A percentile compares a stretch with the other conserved stretches of the same genome.
phyloP scores from a whole-genome alignment of 108 stramenopile genomes.

The Chaetoceros muelleri region DNA sequence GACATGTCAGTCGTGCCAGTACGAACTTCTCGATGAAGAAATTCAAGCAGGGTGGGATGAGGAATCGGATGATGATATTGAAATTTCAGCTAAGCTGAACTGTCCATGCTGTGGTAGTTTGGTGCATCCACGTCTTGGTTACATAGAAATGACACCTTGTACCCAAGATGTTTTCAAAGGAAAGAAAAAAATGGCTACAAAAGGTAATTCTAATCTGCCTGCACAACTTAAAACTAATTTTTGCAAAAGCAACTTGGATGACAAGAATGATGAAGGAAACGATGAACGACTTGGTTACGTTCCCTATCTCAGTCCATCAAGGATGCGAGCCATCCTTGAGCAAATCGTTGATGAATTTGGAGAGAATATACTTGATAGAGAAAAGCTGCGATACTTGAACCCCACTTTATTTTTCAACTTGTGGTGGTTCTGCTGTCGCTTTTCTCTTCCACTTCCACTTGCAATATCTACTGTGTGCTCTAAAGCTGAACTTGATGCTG shows the following conservation, averaged over 20 bases:
- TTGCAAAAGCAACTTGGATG: neutral
- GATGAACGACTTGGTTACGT: constrained; percentile 30
- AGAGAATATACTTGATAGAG: constrained; percentile 60
- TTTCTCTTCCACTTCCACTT: constrained; percentile 71
- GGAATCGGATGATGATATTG: constrained; percentile 26
- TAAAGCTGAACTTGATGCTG: neutral
- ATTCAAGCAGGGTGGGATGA: constrained; percentile 76
- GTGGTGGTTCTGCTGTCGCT: constrained; percentile 81
- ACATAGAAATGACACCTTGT: constrained; percentile 23
- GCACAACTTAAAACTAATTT: constrained; percentile 12
- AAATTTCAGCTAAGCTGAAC: constrained; percentile 24
- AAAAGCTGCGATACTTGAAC: constrained; percentile 38
- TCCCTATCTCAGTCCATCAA: constrained; percentile 54
- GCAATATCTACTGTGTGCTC: constrained; percentile 13
- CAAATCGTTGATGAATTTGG: constrained; percentile 53
- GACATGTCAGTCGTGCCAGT: constrained; percentile 51
- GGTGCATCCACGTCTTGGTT: constrained; percentile 51
- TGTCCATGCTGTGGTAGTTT: constrained; percentile 59
- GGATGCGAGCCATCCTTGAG: constrained; percentile 45
- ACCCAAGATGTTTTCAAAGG: no score
- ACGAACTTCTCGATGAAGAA: constrained; percentile 81
- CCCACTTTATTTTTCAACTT: constrained; percentile 72
- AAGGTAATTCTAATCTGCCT: constrained; percentile 3
- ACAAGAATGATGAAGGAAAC: constrained; percentile 9
- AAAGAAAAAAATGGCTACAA: neutral